phyloP scores from a whole-genome alignment of 1,284 basidiomycete species.

The Hypsizygus ulmarius region DNA sequence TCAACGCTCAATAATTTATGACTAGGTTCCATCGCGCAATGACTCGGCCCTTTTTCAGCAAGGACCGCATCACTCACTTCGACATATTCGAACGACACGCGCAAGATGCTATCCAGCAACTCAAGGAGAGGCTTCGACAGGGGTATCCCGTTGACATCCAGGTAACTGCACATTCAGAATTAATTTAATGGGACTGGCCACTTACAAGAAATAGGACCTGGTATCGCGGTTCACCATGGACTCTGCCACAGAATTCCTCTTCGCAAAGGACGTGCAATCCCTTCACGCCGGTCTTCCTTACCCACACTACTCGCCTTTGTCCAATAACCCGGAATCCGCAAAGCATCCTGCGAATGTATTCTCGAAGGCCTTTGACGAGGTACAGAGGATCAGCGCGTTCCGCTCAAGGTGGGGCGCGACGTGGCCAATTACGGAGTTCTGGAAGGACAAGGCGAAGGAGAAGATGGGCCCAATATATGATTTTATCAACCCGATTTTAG shows the following conservation, averaged over 20 bases:
- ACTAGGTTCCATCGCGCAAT: slow-evolving; percentile 46
- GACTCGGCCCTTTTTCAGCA: slow-evolving; percentile 53
- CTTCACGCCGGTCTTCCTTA: slow-evolving; percentile 34
- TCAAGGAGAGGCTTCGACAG: slow-evolving; percentile 36
- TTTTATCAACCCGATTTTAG: slow-evolving; percentile 44
- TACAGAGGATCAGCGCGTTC: slow-evolving; percentile 30
- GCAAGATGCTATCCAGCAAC: slow-evolving; percentile 34
- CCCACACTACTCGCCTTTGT: slow-evolving; percentile 24
- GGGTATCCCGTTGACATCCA: slow-evolving; percentile 53
- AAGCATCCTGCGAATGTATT: slow-evolving; percentile 35
- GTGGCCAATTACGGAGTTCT: slow-evolving; percentile 45
- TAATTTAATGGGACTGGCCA: background rate
- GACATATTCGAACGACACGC: slow-evolving; percentile 48
- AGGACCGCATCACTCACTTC: slow-evolving; percentile 50
- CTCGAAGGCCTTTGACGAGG: slow-evolving; percentile 36
- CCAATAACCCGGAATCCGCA: slow-evolving; percentile 17
- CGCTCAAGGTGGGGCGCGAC: slow-evolving; percentile 28
- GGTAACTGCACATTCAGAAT: slow-evolving; percentile 23
- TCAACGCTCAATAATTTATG: background rate
- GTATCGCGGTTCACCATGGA: slow-evolving; percentile 44
- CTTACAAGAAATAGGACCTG: slow-evolving; percentile 31
- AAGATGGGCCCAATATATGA: slow-evolving; percentile 33
- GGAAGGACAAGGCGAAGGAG: slow-evolving; percentile 33
- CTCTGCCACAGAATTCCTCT: slow-evolving; percentile 41
- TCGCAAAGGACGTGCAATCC: slow-evolving; percentile 32